A percentile compares a stretch with the other conserved stretches of the same genome.
Evolutionary conservation across 2,329 filamentous ascomycete species (phyloP).

Genomic region (Venturia nashicola): DNA sequence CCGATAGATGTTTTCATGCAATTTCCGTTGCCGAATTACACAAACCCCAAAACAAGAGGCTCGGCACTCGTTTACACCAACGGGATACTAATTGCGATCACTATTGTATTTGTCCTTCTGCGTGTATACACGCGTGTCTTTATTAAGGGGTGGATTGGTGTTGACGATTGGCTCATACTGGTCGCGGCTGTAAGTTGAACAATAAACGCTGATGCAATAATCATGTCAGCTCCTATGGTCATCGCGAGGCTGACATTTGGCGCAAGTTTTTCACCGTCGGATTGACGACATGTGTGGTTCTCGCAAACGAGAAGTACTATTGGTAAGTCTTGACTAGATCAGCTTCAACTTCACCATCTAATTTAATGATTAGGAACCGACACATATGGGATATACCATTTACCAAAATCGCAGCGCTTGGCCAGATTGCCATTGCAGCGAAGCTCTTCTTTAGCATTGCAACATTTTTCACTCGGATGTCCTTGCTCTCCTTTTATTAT

Average conservation of each 20-base stretch:
- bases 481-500: conserved; percentile 34
- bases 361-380: conserved; percentile 12
- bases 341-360: not conserved
- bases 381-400: conserved; percentile 31
- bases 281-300: conserved; percentile 25
- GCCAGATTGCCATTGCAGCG: conserved; percentile 27
- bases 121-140: conserved; percentile 28
- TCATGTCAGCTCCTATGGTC: not conserved
- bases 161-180: conserved; percentile 29
- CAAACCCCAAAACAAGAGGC: conserved; percentile 6
- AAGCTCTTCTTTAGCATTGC: conserved; percentile 31
- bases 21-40: conserved; percentile 8
- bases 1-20: not conserved
- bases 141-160: conserved; percentile 30
- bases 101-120: conserved; percentile 22
- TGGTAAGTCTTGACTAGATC: conserved; percentile 21
- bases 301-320: conserved; percentile 29
- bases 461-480: conserved; percentile 31
- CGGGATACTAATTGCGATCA: conserved; percentile 14
- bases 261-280: conserved; percentile 25
- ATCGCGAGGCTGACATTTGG: not conserved
- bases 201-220: not conserved
- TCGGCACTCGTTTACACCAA: conserved; percentile 5
- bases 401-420: conserved; percentile 7
- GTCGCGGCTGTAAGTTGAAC: conserved; percentile 24